Percentiles rank a stretch among this genome's conserved stretches.
These are phyloP conservation scores for Xanthoconium separans DNA, from an alignment of 1,284 basidiomycete species.

Conservation along the genomic window DNA sequence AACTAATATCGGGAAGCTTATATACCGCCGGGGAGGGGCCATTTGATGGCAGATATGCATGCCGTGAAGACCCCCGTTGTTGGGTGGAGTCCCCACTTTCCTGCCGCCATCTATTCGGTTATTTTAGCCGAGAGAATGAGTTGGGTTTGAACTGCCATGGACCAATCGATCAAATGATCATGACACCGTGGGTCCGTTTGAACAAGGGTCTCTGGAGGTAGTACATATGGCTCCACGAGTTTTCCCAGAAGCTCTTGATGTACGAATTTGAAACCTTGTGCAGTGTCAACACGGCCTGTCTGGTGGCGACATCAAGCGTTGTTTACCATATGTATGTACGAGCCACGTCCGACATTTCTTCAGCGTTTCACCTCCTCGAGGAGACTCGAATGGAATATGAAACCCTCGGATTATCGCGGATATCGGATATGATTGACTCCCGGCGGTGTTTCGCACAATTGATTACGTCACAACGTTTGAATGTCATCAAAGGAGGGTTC, in stretches of 20 bases:
- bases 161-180: background rate
- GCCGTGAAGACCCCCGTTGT: constrained; percentile 8
- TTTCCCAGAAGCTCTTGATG: too few species aligned
- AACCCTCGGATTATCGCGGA: background rate
- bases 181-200: too few species aligned
- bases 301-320: too few species aligned
- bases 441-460: background rate
- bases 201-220: too few species aligned
- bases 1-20: constrained; percentile 7
- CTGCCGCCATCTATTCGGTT: background rate
- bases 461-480: background rate
- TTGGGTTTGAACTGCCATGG: background rate
- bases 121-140: constrained; percentile 8
- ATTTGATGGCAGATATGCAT: constrained; percentile 7
- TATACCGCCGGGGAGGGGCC: constrained; percentile 12
- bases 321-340: too few species aligned
- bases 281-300: too few species aligned
- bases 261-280: too few species aligned
- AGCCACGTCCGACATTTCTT: too few species aligned
- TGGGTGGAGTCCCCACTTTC: constrained; percentile 14
- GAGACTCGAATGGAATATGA: too few species aligned
- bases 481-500: too few species aligned
- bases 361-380: background rate
- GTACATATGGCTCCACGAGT: too few species aligned
- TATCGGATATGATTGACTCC: too few species aligned